Conservation (phyloP, 2,329 filamentous ascomycete species). For the Capronia epimyces region DNA sequence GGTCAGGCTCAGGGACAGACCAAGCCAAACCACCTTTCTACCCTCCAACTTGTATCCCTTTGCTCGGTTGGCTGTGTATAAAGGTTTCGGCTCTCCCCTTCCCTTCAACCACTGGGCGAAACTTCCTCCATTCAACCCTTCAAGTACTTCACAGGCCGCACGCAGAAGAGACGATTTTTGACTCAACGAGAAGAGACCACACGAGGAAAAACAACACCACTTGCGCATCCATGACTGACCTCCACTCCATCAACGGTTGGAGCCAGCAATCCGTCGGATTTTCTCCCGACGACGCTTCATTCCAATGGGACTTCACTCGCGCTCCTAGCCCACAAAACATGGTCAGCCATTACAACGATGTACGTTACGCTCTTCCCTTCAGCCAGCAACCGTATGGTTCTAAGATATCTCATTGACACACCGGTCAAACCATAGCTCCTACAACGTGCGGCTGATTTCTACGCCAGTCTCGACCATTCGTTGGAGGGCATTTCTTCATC, state of each 20-base stretch:
- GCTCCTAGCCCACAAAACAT: slow-evolving; percentile 21
- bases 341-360: slow-evolving; percentile 26
- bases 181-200: too few relatives aligned
- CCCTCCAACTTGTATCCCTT: too few relatives aligned
- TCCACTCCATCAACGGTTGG: slow-evolving; percentile 17
- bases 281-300: slow-evolving; percentile 16
- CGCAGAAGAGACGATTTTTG: too few relatives aligned
- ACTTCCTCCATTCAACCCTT: not conserved
- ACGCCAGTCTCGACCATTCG: slow-evolving; percentile 22
- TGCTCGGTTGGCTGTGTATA: too few relatives aligned
- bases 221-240: slow-evolving; percentile 14
- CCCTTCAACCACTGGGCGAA: too few relatives aligned
- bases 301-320: slow-evolving; percentile 22
- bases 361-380: slow-evolving; percentile 1
- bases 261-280: slow-evolving; percentile 14
- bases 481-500: slow-evolving; percentile 22
- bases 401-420: not conserved
- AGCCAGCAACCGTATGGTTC: not conserved
- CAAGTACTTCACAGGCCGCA: too few relatives aligned
- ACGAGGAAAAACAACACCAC: too few relatives aligned
- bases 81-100: too few relatives aligned
- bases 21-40: too few relatives aligned
- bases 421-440: slow-evolving; percentile 12
- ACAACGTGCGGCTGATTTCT: slow-evolving; percentile 23
- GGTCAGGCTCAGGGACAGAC: too few relatives aligned